phyloP scores from a whole-genome alignment of 2,329 filamentous ascomycete species.

The Myriosclerotinia curreyana region DNA sequence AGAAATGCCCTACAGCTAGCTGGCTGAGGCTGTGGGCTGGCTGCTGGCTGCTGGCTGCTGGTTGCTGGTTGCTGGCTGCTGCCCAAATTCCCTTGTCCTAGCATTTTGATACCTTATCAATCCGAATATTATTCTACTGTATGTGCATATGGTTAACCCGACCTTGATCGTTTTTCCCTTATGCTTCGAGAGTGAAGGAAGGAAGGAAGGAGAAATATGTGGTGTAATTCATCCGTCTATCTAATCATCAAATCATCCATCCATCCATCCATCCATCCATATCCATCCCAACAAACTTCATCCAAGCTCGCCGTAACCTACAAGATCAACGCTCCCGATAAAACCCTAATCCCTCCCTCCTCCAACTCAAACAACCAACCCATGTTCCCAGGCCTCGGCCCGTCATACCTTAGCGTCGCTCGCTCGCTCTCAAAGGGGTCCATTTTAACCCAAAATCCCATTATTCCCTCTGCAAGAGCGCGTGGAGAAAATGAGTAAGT shows the following conservation, averaged over 20 bases:
- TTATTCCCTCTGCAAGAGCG: conserved; percentile 8
- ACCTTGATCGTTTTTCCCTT: background rate
- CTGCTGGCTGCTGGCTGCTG: background rate
- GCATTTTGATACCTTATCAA: background rate
- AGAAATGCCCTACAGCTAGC: conserved; percentile 14
- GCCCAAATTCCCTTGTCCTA: background rate
- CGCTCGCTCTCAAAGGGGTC: too few relatives aligned
- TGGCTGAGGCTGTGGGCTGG: background rate
- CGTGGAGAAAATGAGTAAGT: conserved; percentile 17
- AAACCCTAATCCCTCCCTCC: too few relatives aligned
- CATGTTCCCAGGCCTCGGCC: conserved; percentile 17
- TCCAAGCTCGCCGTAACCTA: too few relatives aligned
- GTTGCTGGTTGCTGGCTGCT: background rate
- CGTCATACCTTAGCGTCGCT: conserved; percentile 13
- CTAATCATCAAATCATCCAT: background rate
- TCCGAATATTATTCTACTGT: background rate
- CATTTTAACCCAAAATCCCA: background rate
- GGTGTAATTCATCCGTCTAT: background rate
- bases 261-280: background rate
- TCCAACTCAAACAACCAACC: background rate
- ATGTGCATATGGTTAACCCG: background rate
- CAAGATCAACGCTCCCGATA: too few relatives aligned
- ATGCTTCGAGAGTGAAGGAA: background rate
- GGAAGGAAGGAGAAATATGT: background rate
- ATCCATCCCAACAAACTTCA: background rate